Conservation (phyloP, 805 yeast species). For the Cyberlindnera samutprakarnensis region DNA sequence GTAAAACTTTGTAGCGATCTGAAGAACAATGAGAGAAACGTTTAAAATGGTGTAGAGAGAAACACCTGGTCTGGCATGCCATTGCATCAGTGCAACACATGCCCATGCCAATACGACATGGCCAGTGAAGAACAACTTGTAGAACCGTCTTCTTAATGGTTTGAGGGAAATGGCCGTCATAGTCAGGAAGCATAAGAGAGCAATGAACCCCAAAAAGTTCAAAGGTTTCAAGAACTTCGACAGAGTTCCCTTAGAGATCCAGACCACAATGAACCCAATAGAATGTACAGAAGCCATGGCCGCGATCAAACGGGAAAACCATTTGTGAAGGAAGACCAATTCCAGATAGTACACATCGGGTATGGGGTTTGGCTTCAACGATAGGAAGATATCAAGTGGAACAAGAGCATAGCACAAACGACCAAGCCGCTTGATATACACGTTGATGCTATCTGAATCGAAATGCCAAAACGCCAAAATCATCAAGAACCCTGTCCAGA, state of each 20-base stretch:
- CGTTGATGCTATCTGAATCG: constrained; percentile 26
- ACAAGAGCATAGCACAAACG: constrained; percentile 50
- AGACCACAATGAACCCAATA: constrained; percentile 41
- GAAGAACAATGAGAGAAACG: constrained; percentile 27
- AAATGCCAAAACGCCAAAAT: constrained; percentile 29
- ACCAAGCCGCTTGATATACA: constrained; percentile 50
- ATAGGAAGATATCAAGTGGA: constrained; percentile 50
- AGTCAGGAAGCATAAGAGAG: constrained; percentile 27
- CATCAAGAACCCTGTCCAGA: constrained; percentile 28
- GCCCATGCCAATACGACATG: constrained; percentile 47
- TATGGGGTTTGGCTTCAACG: constrained; percentile 47
- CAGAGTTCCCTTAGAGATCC: constrained; percentile 34
- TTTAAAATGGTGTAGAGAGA: constrained; percentile 26
- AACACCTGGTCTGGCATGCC: constrained; percentile 72
- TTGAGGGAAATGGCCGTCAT: constrained; percentile 40
- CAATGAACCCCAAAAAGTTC: constrained; percentile 48
- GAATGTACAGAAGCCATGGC: constrained; percentile 41
- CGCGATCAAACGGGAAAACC: constrained; percentile 57
- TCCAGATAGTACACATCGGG: constrained; percentile 44
- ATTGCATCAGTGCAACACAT: constrained; percentile 36
- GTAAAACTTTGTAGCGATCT: constrained; percentile 27
- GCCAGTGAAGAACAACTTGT: constrained; percentile 44
- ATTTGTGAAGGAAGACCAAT: constrained; percentile 53
- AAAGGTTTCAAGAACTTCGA: constrained; percentile 27
- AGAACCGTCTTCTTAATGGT: constrained; percentile 40